Evolutionary conservation across 2,329 filamentous ascomycete genomes (phyloP).

Genomic region (Diplodia sapinea): DNA sequence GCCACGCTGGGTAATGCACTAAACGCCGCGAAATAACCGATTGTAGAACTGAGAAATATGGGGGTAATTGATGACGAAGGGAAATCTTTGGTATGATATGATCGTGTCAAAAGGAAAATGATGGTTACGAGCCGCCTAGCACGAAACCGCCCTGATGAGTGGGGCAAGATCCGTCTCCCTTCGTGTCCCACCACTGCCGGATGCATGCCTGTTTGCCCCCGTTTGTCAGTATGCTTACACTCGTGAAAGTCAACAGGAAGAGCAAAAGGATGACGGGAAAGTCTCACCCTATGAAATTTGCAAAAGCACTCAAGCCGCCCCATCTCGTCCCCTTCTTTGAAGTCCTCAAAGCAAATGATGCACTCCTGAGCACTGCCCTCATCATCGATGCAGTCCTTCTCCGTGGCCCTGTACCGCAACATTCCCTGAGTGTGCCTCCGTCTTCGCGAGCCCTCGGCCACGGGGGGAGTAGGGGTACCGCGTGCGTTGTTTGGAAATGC

Average conservation of each 20-base stretch:
- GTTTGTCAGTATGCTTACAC: not conserved
- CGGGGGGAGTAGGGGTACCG: not conserved
- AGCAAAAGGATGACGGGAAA: not conserved
- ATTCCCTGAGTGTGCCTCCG: slow-evolving; percentile 43
- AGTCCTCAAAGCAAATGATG: slow-evolving; percentile 70
- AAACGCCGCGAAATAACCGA: not conserved
- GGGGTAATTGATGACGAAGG: not conserved
- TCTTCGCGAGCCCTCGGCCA: slow-evolving; percentile 21
- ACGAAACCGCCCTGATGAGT: slow-evolving; percentile 57
- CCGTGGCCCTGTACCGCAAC: slow-evolving; percentile 62
- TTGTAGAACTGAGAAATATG: not conserved
- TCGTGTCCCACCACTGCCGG: slow-evolving; percentile 63
- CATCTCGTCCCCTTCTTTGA: slow-evolving; percentile 64
- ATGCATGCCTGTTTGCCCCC: slow-evolving; percentile 56
- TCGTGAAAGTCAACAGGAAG: slow-evolving; percentile 18
- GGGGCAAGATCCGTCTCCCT: slow-evolving; percentile 63
- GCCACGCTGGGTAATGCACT: slow-evolving; percentile 6
- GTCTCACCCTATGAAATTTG: slow-evolving; percentile 64
- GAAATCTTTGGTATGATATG: not conserved
- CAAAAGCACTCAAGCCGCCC: slow-evolving; percentile 67
- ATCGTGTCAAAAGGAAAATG: not conserved
- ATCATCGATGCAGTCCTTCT: slow-evolving; percentile 67
- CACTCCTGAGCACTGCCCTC: slow-evolving; percentile 61
- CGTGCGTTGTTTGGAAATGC: not conserved
- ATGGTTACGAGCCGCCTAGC: not conserved